Evolutionary conservation across 495 filamentous ascomycete species (phyloP).

Genomic region (Penicillium alfredii): DNA sequence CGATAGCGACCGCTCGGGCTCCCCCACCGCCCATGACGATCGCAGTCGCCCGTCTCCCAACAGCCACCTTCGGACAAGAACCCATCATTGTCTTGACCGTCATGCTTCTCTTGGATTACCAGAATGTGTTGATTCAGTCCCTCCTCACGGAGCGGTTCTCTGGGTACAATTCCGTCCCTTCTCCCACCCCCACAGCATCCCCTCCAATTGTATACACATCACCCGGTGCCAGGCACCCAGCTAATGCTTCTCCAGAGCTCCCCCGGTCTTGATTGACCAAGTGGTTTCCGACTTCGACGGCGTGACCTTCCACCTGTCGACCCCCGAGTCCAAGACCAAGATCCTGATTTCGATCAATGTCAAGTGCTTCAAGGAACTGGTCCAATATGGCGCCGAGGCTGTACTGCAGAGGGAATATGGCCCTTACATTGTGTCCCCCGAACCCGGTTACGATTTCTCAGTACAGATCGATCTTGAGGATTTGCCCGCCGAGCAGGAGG

Average conservation of each 20-base stretch:
- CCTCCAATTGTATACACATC: slow-evolving; percentile 20
- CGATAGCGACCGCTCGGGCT: slow-evolving; percentile 29
- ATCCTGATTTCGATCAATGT: slow-evolving; percentile 90
- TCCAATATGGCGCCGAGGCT: slow-evolving; percentile 84
- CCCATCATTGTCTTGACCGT: slow-evolving; percentile 26
- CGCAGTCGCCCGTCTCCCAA: slow-evolving; percentile 18
- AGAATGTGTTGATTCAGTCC: slow-evolving; percentile 95
- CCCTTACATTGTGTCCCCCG: slow-evolving; percentile 77
- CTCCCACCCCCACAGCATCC: slow-evolving; percentile 15
- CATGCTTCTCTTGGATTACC: slow-evolving; percentile 98
- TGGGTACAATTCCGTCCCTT: slow-evolving; percentile 51
- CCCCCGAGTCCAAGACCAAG: slow-evolving; percentile 83
- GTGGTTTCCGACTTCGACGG: slow-evolving; percentile 97
- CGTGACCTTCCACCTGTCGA: slow-evolving; percentile 95
- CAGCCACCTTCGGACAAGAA: slow-evolving; percentile 12
- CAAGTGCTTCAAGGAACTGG: slow-evolving; percentile 87
- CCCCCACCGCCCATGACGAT: slow-evolving; percentile 38
- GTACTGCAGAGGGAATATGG: slow-evolving; percentile 94
- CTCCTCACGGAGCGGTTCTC: slow-evolving; percentile 92
- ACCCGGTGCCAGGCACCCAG: slow-evolving; percentile 18
- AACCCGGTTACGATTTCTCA: slow-evolving; percentile 92
- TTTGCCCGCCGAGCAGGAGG: slow-evolving; percentile 74
- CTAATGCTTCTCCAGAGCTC: slow-evolving; percentile 54
- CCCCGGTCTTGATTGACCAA: slow-evolving; percentile 87
- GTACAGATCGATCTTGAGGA: slow-evolving; percentile 81